Evolutionary conservation across 192 early-diverging fungal species (phyloP).

Genomic region (Tieghemiomyces parasiticus): DNA sequence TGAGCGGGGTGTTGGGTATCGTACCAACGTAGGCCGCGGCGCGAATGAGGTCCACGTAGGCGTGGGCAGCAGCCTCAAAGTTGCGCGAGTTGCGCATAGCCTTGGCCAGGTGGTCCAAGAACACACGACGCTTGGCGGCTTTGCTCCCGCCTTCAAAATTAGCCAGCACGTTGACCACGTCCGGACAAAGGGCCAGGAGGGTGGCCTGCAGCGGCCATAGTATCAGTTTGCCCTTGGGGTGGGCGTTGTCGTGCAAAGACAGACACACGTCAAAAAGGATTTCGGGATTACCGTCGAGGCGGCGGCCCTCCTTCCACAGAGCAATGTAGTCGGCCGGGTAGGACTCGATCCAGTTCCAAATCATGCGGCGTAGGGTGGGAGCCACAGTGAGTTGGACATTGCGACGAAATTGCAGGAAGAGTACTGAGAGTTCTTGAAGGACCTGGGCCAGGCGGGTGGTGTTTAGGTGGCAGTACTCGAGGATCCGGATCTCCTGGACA

Average conservation of each 20-base stretch:
- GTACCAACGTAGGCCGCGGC: constrained; percentile 51
- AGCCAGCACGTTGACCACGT: constrained; percentile 18
- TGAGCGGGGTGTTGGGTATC: constrained; percentile 40
- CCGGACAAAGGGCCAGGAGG: constrained; percentile 76
- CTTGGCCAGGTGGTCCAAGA: constrained; percentile 35
- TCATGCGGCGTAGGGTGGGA: constrained; percentile 56
- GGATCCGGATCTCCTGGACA: constrained; percentile 65
- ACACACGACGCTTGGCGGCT: constrained; percentile 17
- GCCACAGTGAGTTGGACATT: constrained; percentile 62
- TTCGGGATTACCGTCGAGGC: constrained; percentile 53
- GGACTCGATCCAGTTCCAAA: constrained; percentile 89
- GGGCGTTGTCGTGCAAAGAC: constrained; percentile 42
- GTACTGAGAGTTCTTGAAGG: constrained; percentile 29
- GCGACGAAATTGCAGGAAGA: constrained; percentile 38
- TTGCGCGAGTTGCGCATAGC: constrained; percentile 33
- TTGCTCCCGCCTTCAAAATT: constrained; percentile 15
- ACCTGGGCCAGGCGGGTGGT: constrained; percentile 49
- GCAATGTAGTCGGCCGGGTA: constrained; percentile 72
- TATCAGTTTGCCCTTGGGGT: constrained; percentile 40
- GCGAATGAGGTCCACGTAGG: constrained; percentile 61
- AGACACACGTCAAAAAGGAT: constrained; percentile 57
- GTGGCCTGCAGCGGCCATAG: constrained; percentile 83
- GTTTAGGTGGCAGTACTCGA: constrained; percentile 78
- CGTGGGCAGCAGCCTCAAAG: constrained; percentile 49
- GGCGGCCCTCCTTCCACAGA: constrained; percentile 44